A percentile compares a stretch with the other conserved stretches of the same genome.
Evolutionary conservation across 495 filamentous ascomycete species (phyloP).

Genomic region (Xylaria intraflava): DNA sequence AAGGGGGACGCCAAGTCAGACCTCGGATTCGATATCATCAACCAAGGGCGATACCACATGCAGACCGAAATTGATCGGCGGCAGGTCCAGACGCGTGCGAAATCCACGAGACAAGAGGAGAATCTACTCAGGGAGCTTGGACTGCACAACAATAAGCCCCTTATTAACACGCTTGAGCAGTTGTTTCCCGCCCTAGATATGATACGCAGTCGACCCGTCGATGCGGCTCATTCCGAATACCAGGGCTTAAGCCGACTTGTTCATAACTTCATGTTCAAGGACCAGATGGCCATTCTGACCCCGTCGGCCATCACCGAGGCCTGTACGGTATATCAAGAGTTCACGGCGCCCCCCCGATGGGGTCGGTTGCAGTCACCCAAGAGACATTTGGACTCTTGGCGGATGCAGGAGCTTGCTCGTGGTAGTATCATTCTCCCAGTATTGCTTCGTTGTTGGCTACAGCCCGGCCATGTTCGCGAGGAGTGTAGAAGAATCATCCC

Average conservation of each 20-base stretch:
- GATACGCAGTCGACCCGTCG: not conserved
- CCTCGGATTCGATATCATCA: not conserved
- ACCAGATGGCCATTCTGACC: not conserved
- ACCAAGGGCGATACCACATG: not conserved
- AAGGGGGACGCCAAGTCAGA: not conserved
- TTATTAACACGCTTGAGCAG: not conserved
- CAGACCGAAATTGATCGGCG: not conserved
- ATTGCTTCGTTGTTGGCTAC: not conserved
- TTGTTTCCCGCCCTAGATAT: not conserved
- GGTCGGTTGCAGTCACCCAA: not conserved
- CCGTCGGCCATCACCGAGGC: not conserved
- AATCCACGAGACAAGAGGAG: not conserved
- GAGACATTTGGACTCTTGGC: not conserved
- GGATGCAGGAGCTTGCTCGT: not conserved
- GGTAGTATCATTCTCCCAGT: not conserved
- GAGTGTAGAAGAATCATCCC: not conserved
- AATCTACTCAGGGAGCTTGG: not conserved
- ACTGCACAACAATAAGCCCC: not conserved
- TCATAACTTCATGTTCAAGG: not conserved
- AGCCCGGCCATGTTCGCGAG: not conserved
- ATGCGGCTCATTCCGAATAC: not conserved
- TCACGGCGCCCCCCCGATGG: not conserved
- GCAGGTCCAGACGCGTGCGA: not conserved
- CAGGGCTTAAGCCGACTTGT: not conserved
- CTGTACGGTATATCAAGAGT: not conserved